Conservation (phyloP, 2,329 filamentous ascomycete species). For the Stagonosporopsis tanaceti region DNA sequence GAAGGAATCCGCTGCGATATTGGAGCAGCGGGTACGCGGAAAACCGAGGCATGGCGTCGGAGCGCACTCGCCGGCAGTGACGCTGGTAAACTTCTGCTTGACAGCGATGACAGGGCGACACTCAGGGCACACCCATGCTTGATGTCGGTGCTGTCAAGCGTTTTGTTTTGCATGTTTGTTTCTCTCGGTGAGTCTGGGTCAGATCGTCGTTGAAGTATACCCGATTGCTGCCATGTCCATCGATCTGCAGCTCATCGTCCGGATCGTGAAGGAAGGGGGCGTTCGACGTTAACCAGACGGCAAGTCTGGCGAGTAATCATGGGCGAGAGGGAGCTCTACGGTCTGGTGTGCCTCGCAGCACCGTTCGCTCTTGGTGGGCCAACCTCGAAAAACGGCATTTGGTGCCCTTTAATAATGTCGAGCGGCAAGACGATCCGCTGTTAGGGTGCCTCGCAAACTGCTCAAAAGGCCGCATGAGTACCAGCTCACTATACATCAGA, state of each 20-base stretch:
- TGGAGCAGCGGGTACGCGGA: constrained; percentile 3
- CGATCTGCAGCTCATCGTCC: not conserved
- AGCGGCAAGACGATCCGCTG: not conserved
- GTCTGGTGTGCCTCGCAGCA: not conserved
- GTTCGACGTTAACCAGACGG: not conserved
- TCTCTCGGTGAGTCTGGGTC: not conserved
- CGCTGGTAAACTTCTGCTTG: not conserved
- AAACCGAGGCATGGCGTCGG: constrained; percentile 7
- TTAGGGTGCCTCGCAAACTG: not conserved
- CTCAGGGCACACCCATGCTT: not conserved
- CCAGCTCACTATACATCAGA: not conserved
- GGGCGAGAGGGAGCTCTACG: not conserved
- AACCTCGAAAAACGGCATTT: not conserved
- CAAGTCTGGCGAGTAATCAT: not conserved
- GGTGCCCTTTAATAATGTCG: constrained; percentile 1
- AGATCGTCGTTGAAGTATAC: not conserved
- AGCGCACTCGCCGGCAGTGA: not conserved
- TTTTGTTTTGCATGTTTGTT: not conserved
- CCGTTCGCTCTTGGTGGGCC: not conserved
- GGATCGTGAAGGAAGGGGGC: not conserved
- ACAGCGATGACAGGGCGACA: not conserved
- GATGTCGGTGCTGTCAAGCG: not conserved
- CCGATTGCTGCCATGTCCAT: not conserved
- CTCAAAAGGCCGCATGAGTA: constrained; percentile 10
- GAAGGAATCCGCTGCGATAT: constrained; percentile 10